phyloP scores from a whole-genome alignment of 2,329 filamentous ascomycete species.

The Aspergillus caelatus region DNA sequence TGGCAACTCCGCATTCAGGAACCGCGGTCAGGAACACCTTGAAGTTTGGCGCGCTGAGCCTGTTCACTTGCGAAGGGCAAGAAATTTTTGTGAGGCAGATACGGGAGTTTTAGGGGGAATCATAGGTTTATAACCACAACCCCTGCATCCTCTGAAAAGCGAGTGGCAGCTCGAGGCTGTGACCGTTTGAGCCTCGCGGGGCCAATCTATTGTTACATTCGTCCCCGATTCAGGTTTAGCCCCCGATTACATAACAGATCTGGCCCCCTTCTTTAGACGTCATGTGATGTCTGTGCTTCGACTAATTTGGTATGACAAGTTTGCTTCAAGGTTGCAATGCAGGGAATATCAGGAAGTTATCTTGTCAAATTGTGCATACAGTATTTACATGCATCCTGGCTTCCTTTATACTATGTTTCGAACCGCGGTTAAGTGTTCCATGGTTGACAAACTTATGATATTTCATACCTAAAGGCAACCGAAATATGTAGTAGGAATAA shows the following conservation, averaged over 20 bases:
- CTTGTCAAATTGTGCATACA: no score
- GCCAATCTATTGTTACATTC: neutral
- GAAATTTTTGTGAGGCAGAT: neutral
- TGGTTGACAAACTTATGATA: neutral
- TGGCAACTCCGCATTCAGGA: conserved; percentile 15
- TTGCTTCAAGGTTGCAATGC: neutral
- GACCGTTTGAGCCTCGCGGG: conserved; percentile 4
- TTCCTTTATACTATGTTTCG: neutral
- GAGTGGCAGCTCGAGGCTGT: neutral
- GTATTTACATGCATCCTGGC: no score
- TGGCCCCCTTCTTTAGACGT: neutral
- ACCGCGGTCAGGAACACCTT: neutral
- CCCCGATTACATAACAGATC: neutral
- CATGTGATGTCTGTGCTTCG: neutral
- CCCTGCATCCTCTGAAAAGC: neutral
- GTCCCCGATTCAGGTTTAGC: neutral
- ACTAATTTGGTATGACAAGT: neutral
- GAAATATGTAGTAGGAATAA: neutral
- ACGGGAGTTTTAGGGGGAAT: neutral
- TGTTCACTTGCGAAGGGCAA: neutral
- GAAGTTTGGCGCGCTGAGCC: neutral
- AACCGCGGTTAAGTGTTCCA: neutral
- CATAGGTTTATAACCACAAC: neutral
- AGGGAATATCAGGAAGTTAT: no score
- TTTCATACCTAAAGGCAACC: neutral